phyloP scores from a whole-genome alignment of 345 rosid genomes.

The Eucalyptus regnans region DNA sequence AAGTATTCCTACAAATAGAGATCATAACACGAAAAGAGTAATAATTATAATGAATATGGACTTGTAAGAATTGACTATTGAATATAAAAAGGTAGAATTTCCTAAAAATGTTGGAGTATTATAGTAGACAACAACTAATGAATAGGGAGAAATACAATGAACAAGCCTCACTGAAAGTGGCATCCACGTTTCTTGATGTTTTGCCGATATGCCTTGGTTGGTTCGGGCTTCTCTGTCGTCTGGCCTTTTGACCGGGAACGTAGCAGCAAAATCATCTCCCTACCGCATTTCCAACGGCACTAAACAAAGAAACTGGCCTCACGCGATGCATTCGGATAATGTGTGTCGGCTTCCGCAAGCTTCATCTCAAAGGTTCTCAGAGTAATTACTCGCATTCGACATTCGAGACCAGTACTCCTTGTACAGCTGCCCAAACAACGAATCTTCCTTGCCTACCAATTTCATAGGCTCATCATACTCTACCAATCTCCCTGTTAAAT shows the following conservation, averaged over 20 bases:
- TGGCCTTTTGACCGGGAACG: not conserved
- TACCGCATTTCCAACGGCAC: not conserved
- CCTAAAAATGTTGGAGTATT: too few relatives aligned
- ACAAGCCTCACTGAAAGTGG: not conserved
- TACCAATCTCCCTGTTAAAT: constrained; percentile 1
- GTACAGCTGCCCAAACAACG: constrained; percentile 5
- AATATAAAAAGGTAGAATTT: not conserved
- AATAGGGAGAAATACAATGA: not conserved
- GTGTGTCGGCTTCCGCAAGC: not conserved
- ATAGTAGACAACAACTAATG: not conserved
- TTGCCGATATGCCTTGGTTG: not conserved
- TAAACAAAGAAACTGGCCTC: not conserved
- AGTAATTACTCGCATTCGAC: not conserved
- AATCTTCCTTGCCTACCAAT: not conserved
- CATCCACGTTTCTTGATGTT: not conserved
- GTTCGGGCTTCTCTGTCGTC: not conserved
- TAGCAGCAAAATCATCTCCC: not conserved
- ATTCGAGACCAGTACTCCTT: constrained; percentile 7
- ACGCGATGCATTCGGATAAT: not conserved
- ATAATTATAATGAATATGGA: too few relatives aligned
- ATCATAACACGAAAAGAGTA: accelerated
- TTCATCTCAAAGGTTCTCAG: not conserved
- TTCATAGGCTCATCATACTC: constrained; percentile 5
- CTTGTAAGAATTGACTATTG: not conserved
- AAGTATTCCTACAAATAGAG: too few relatives aligned